These are phyloP conservation scores for Taphrina flavorubra DNA, from an alignment of 1,139 yeast genomes.

Conservation along the genomic window DNA sequence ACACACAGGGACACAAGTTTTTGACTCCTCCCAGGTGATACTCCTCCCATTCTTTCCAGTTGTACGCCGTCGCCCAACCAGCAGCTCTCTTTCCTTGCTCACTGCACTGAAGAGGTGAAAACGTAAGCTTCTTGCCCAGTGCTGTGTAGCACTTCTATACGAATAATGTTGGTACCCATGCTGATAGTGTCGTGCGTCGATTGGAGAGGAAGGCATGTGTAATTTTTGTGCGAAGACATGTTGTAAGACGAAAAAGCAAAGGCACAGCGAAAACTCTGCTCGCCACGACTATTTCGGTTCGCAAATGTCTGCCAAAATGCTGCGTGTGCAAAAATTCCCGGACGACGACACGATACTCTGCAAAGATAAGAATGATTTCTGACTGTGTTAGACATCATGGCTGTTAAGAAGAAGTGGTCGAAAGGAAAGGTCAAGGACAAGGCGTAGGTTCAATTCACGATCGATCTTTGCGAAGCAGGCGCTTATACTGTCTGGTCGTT, in stretches of 20 bases:
- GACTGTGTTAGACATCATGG: conserved; percentile 33
- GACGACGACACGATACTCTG: neutral
- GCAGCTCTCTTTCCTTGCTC: too few species aligned
- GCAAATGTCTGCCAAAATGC: neutral
- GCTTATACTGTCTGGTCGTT: neutral
- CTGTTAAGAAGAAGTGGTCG: conserved; percentile 88
- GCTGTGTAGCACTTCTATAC: conserved; percentile 10
- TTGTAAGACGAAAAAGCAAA: neutral
- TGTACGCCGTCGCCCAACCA: too few species aligned
- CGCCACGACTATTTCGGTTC: neutral
- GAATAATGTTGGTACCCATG: conserved; percentile 10
- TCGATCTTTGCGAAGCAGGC: neutral
- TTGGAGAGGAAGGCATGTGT: too few species aligned
- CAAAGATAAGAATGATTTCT: neutral
- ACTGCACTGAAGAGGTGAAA: conserved; percentile 11
- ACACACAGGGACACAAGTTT: neutral
- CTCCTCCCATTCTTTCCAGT: conserved; percentile 15
- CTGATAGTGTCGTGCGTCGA: too few species aligned
- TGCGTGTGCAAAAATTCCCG: neutral
- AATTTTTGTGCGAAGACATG: neutral
- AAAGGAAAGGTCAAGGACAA: conserved; percentile 99
- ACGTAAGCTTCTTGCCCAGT: neutral
- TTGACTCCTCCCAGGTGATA: neutral
- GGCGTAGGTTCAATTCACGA: conserved; percentile 67
- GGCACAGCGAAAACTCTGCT: neutral